Evolutionary conservation across 768 basidiomycete genomes (phyloP).

Genomic region (Mycena epipterygia): DNA sequence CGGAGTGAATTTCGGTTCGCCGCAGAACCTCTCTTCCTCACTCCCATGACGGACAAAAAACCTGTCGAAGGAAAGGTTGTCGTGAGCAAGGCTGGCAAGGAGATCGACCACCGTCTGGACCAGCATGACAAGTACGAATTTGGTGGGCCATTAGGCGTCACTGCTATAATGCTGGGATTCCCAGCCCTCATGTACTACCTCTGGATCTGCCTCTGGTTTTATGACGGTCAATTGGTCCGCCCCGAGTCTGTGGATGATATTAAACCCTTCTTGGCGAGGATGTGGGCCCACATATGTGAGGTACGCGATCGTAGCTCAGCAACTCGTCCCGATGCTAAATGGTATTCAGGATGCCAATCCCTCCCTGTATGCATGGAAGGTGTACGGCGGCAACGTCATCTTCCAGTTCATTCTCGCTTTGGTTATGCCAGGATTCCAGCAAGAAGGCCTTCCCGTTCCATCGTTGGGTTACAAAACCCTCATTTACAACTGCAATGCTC

Average conservation of each 20-base stretch:
- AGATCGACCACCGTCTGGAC: conserved; percentile 81
- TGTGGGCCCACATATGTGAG: conserved; percentile 88
- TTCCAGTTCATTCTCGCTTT: conserved; percentile 93
- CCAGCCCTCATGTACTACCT: conserved; percentile 98
- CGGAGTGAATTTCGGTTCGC: too few relatives aligned
- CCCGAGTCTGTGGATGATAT: conserved; percentile 81
- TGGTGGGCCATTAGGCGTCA: conserved; percentile 92
- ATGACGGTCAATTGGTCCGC: conserved; percentile 85
- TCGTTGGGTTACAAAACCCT: conserved; percentile 94
- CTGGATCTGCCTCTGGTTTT: conserved; percentile 97
- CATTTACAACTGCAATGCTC: conserved; percentile 97
- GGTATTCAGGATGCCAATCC: conserved; percentile 88
- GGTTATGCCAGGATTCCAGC: conserved; percentile 91
- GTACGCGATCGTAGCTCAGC: conserved; percentile 55
- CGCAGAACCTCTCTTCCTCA: neutral
- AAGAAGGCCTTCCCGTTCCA: conserved; percentile 96
- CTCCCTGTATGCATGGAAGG: conserved; percentile 88
- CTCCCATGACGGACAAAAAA: neutral
- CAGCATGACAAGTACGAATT: conserved; percentile 89
- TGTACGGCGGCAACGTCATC: conserved; percentile 89
- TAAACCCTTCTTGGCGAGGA: conserved; percentile 79
- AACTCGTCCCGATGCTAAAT: neutral
- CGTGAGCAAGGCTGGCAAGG: conserved; percentile 79
- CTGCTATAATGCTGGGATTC: conserved; percentile 95
- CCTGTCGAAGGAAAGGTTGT: conserved; percentile 45